These are phyloP conservation scores for Podila epigama DNA, from an alignment of 192 early-diverging fungal genomes.

Conservation along the genomic window DNA sequence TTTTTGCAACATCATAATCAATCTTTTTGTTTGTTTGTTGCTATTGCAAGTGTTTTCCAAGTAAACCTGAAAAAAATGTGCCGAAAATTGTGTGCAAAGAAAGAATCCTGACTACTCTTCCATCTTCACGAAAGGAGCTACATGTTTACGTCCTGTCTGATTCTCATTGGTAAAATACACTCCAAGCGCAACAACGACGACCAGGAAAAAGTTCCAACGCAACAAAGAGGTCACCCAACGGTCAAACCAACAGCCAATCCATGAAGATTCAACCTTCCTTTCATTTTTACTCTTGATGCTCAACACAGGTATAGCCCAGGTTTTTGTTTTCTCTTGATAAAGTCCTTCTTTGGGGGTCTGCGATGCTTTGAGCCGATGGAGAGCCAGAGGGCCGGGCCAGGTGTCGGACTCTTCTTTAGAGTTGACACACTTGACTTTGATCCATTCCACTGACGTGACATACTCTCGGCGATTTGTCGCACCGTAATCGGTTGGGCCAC, in stretches of 20 bases:
- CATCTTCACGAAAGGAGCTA: not conserved
- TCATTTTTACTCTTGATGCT: too few species aligned
- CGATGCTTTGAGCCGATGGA: slow-evolving; percentile 4
- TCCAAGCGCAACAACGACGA: slow-evolving; percentile 8
- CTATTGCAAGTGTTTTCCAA: too few species aligned
- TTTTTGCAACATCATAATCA: too few species aligned
- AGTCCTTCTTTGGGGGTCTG: not conserved
- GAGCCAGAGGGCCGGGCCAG: slow-evolving; percentile 23
- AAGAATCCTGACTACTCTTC: too few species aligned
- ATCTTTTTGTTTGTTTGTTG: too few species aligned
- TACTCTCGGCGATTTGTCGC: slow-evolving; percentile 24
- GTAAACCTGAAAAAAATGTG: too few species aligned
- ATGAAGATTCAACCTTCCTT: too few species aligned
- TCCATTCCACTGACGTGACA: slow-evolving; percentile 19
- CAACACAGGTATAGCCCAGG: too few species aligned
- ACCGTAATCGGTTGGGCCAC: slow-evolving; percentile 32
- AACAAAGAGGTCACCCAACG: not conserved
- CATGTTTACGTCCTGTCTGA: not conserved
- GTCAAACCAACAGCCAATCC: slow-evolving; percentile 2
- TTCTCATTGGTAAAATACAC: slow-evolving; percentile 10
- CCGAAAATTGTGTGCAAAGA: too few species aligned
- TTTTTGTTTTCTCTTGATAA: slow-evolving; percentile 8
- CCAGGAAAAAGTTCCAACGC: slow-evolving; percentile 3
- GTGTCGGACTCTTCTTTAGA: slow-evolving; percentile 11
- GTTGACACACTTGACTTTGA: slow-evolving; percentile 21